Conservation (phyloP, 208 protist species). For the Balamuthia mandrillaris region DNA sequence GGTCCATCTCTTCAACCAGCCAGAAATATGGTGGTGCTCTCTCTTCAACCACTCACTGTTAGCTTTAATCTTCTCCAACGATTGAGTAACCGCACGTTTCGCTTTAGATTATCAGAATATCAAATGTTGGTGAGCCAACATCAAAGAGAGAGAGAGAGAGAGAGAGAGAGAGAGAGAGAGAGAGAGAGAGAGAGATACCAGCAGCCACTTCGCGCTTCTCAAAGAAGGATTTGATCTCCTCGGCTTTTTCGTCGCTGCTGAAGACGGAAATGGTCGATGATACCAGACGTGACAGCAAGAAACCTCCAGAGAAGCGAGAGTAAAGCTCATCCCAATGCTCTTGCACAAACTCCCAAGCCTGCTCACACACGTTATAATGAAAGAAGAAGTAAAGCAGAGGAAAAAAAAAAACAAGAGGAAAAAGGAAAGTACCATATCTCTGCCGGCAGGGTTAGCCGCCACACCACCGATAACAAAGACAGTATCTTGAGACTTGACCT, state of each 20-base stretch:
- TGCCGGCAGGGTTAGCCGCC: neutral
- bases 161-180: no score
- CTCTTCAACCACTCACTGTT: no score
- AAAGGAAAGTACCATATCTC: neutral
- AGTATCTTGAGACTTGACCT: constrained; percentile 51
- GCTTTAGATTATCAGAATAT: no score
- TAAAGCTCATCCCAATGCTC: constrained; percentile 34
- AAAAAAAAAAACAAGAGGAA: neutral
- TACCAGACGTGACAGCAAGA: neutral
- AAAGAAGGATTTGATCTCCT: constrained; percentile 28
- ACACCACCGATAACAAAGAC: constrained; percentile 39
- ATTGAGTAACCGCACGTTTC: no score
- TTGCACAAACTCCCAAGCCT: constrained; percentile 46
- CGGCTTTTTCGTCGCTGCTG: constrained; percentile 23
- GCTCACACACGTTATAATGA: neutral
- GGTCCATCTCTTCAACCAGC: no score
- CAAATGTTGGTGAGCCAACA: no score
- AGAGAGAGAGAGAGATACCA: no score
- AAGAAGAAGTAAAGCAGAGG: neutral
- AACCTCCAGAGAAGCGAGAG: neutral
- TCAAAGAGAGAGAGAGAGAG: no score
- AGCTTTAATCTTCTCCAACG: no score
- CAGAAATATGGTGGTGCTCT: no score
- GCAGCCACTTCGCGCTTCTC: neutral
- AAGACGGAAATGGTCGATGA: neutral